phyloP scores from a whole-genome alignment of 176 grass and related monocot genomes.

The Juncus effusus region DNA sequence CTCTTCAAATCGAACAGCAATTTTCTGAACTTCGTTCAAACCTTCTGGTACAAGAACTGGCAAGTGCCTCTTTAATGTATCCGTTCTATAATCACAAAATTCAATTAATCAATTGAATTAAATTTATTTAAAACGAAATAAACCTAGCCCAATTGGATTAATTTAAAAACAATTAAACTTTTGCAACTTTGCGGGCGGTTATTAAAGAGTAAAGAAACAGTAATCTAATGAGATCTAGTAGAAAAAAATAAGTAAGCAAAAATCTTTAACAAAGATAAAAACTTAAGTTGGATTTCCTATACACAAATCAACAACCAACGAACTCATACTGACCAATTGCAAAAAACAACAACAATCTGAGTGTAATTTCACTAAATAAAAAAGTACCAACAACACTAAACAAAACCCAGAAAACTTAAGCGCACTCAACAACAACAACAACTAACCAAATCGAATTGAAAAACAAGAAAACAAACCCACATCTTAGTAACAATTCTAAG shows the following conservation, averaged over 20 bases:
- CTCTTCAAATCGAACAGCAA: conserved; percentile 73
- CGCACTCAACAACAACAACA: conserved; percentile 1
- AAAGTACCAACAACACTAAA: background rate
- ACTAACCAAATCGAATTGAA: background rate
- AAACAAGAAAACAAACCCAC: conserved; percentile 12
- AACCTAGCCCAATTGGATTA: background rate
- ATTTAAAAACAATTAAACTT: background rate
- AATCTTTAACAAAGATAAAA: no score
- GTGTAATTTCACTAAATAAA: background rate
- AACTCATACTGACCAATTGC: no score
- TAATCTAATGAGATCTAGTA: no score
- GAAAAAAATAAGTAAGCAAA: no score
- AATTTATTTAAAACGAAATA: background rate
- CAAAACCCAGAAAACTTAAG: background rate
- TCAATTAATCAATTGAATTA: conserved; percentile 10
- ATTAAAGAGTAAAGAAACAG: no score
- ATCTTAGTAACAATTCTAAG: conserved; percentile 77
- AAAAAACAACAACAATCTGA: no score
- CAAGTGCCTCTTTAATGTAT: conserved; percentile 70
- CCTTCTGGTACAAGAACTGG: conserved; percentile 59
- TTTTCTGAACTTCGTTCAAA: conserved; percentile 59
- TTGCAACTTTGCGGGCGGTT: no score
- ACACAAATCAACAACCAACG: no score
- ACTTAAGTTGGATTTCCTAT: no score
- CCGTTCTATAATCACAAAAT: conserved; percentile 47